A percentile compares a stretch with the other conserved stretches of the same genome.
Conservation (phyloP, 2,329 filamentous ascomycete species). For the Aspergillus novoparasiticus region DNA sequence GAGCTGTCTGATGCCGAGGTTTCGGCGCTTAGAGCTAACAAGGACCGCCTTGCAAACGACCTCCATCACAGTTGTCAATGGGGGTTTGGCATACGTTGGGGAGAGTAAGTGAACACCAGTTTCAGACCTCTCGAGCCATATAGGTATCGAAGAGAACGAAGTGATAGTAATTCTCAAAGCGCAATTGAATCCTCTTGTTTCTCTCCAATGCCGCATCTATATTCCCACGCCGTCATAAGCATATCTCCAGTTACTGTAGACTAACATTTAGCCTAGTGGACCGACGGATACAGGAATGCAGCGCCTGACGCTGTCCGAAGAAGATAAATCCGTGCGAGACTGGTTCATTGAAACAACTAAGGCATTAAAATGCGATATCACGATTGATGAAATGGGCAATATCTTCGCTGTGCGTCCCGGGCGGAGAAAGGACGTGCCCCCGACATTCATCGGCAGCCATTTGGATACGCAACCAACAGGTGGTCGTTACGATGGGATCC, state of each 20-base stretch:
- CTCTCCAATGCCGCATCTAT: background rate
- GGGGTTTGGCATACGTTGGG: slow-evolving; percentile 68
- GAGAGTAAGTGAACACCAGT: slow-evolving; percentile 55
- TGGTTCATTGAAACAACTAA: slow-evolving; percentile 72
- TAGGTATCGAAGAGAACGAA: background rate
- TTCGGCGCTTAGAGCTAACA: slow-evolving; percentile 58
- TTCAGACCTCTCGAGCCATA: background rate
- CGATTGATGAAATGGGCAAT: slow-evolving; percentile 76
- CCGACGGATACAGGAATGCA: slow-evolving; percentile 74
- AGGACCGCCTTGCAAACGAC: slow-evolving; percentile 62
- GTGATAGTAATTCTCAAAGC: background rate
- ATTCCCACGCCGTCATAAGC: background rate
- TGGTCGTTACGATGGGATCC: slow-evolving; percentile 61
- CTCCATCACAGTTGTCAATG: slow-evolving; percentile 69
- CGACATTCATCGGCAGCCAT: slow-evolving; percentile 72
- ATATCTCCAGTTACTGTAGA: background rate
- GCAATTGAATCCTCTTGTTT: background rate
- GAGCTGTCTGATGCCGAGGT: slow-evolving; percentile 55
- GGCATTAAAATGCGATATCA: slow-evolving; percentile 66
- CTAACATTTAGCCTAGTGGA: slow-evolving; percentile 24
- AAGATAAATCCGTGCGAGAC: slow-evolving; percentile 70
- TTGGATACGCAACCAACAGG: slow-evolving; percentile 63
- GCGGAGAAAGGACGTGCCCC: slow-evolving; percentile 55
- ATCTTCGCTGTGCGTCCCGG: slow-evolving; percentile 74
- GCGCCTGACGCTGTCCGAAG: slow-evolving; percentile 69